Base-by-base conservation (phyloP, 1,284 basidiomycete genomes). In the Irpex lacteus region DNA sequence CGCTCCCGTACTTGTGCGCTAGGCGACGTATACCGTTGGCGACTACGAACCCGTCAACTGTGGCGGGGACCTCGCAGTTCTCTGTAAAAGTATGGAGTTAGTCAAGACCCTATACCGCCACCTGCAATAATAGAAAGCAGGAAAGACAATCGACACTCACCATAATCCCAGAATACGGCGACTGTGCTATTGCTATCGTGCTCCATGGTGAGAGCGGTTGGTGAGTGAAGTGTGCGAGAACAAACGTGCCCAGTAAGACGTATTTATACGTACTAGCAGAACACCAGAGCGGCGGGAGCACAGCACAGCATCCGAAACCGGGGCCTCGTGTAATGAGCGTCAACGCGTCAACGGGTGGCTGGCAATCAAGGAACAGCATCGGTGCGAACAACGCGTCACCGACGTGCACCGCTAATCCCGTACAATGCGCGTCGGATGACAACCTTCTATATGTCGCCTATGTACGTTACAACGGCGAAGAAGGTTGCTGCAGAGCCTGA, bases 91-190 rank as follows among this genome's bases (percentile, higher is more conserved):
- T 9, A 11, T 18, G 37, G 18, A 8, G 26, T 53, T 6, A 44
- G 15, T 4, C 3, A 32, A 32, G 32, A 34, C 5, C 5, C 11
- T 44, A 21, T 7, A 36, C 3, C 15, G 38, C 57, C 18, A 60
- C 37, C 15, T 13, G n/a, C 40, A 57, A 13, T 15, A 26, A 58
- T 44, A 19, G 26, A 38, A 44, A 32, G 21, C 47, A 9, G 34
- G 56, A 56, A 21, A 26, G 2, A 15, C 18, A 21, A 53, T 26
- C 4, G 2, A 2, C 38, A 60, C 44, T 32, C 21, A 59, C 37
- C 40, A 67, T 83, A 84, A 69, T 88, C 86, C 86, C 87, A 88
- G 66, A 86, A 88, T 21, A 88, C 78, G 44, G 82, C 84, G 37
- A 86, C 84, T 57, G 36, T 58, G 32, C 32, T 34, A 34, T 18